Conservation (phyloP, 495 filamentous ascomycete genomes). For the Penicillium nucicola region DNA sequence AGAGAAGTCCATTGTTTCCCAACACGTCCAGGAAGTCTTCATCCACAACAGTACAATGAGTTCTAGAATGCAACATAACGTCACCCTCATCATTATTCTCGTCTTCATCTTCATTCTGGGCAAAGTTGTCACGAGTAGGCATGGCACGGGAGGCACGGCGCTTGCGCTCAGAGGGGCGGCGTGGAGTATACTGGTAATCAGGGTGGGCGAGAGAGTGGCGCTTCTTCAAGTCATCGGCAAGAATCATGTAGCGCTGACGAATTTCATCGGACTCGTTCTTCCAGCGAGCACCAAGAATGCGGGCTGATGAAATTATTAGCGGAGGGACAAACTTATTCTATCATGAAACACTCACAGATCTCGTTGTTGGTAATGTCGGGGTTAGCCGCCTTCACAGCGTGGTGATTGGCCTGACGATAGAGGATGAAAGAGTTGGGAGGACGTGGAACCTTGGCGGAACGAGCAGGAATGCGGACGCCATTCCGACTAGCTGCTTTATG, state of each 20-base stretch:
- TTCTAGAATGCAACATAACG: too few relatives aligned
- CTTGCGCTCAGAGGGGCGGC: conserved; percentile 47
- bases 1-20: neutral
- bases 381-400: conserved; percentile 28
- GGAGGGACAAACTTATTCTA: neutral
- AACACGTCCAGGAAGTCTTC: neutral
- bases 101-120: too few relatives aligned
- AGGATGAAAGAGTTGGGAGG: conserved; percentile 47
- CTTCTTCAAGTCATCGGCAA: conserved; percentile 37
- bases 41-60: neutral
- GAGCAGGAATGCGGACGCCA: neutral
- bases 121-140: too few relatives aligned
- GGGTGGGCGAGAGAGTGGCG: conserved; percentile 43
- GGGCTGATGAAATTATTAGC: conserved; percentile 33
- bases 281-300: conserved; percentile 45
- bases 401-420: conserved; percentile 41
- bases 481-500: neutral
- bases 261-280: conserved; percentile 30
- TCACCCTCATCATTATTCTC: too few relatives aligned
- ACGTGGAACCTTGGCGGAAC: conserved; percentile 32
- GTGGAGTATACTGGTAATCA: conserved; percentile 47
- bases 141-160: conserved; percentile 21
- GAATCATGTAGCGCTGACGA: conserved; percentile 27
- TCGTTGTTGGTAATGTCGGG: conserved; percentile 41
- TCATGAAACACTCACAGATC: conserved; percentile 39